Evolutionary conservation across 1,139 yeast genomes (phyloP).

Genomic region (Casaregolazyma suthepensis): DNA sequence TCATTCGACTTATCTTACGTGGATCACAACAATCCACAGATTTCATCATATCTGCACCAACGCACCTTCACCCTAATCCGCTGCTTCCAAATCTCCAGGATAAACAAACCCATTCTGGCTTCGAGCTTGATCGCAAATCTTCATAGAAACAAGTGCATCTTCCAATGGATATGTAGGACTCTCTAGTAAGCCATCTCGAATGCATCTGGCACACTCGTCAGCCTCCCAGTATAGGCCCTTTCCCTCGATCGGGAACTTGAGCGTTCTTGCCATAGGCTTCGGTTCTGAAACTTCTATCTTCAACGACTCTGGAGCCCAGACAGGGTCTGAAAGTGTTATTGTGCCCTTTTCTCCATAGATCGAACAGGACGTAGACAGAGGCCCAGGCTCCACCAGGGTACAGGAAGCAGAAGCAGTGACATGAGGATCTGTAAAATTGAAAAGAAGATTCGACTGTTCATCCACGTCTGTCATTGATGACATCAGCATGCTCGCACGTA

Average conservation of each 20-base stretch:
- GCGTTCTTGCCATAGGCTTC: background rate
- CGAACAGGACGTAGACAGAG: slow-evolving; percentile 21
- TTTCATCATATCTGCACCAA: too few relatives aligned
- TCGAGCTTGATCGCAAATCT: slow-evolving; percentile 42
- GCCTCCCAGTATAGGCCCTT: slow-evolving; percentile 50
- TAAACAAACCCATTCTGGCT: slow-evolving; percentile 39
- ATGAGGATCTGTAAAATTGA: slow-evolving; percentile 26
- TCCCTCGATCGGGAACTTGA: slow-evolving; percentile 24
- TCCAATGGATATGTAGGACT: slow-evolving; percentile 38
- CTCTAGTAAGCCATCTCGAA: slow-evolving; percentile 35
- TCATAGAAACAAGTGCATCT: slow-evolving; percentile 43
- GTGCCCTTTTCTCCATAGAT: slow-evolving; percentile 33
- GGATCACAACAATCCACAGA: too few relatives aligned
- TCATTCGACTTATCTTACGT: too few relatives aligned
- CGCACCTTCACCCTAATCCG: too few relatives aligned
- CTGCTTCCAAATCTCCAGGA: slow-evolving; percentile 34
- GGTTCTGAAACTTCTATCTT: slow-evolving; percentile 15
- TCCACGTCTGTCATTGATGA: slow-evolving; percentile 28
- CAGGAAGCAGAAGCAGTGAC: slow-evolving; percentile 30
- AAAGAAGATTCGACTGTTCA: slow-evolving; percentile 25
- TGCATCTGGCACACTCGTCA: slow-evolving; percentile 43
- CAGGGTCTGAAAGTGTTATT: slow-evolving; percentile 26
- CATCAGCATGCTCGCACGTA: slow-evolving; percentile 19
- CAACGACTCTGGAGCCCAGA: slow-evolving; percentile 29
- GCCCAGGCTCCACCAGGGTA: slow-evolving; percentile 23